Base-by-base conservation (phyloP, 208 protist species). In the Balamuthia mandrillaris region DNA sequence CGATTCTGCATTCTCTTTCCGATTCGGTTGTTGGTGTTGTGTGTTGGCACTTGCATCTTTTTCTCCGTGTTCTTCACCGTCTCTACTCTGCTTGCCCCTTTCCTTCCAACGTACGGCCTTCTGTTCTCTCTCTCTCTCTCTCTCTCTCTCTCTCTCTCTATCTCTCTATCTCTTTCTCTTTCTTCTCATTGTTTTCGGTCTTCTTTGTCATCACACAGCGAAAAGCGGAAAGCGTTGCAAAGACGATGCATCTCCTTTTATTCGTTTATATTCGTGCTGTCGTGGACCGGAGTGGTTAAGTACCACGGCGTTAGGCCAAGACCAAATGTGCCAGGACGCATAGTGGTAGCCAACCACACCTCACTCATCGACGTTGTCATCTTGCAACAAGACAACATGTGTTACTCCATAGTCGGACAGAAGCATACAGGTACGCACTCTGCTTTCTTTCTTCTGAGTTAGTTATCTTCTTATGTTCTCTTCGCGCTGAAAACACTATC, bases 321-420 rank as follows among this genome's bases (percentile, higher is more conserved):
- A 56, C 49, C 49, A n/a, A 18, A 56, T 18, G 49, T n/a, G n/a
- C 18, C n/a, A 56, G 18, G 18, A 18, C n/a, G n/a, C 49, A 56
- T 56, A 56, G 18, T n/a, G 51, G 91, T 93, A 27, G 88, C 91
- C 7, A 93, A 93, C 82, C 91, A 93, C 85, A 93, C 90, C 0
- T 89, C 87, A 1, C 60, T 92, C n/a, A 87, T 93, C 44, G 90
- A 93, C 54, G 56, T 93, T 12, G 81, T 89, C 6, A 51, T 93
- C 16, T 35, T 93, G 31, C 65, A 87, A 47, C 77, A 86, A n/a
- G 39, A 91, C 52, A 81, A 82, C 33, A n/a, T n/a, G n/a, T 44
- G 56, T 29, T 88, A 88, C 66, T 47, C 88, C 44, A 78, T 91
- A 1, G 87, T 92, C 21, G 91, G 90, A 33, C 90, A 92, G 54